Base-by-base conservation (phyloP, 2,329 filamentous ascomycete genomes). In the Trichoderma lentiforme region DNA sequence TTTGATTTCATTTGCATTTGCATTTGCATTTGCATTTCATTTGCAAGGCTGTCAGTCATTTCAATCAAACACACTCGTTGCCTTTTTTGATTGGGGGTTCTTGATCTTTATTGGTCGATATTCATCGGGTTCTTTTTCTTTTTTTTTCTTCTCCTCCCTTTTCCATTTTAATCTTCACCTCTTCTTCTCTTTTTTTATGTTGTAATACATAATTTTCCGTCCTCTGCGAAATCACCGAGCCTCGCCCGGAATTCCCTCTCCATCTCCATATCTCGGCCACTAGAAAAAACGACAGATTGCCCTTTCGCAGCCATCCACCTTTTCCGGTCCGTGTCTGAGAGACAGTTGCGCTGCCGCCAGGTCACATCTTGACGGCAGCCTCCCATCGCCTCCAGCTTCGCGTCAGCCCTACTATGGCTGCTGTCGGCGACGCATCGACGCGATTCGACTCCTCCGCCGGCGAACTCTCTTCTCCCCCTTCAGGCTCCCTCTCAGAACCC, bases 391-490 rank as follows among this genome's bases (percentile, higher is more conserved):
- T 32, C 58, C 58, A 57, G 24, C 63, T 32, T 63, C 58, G 58
- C 51, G 34, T 62, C 71, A 64, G 58, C 68, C 70, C 32, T 71
- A 73, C 62, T 73, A 80, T 81, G 78, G 76, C 76, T 70, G 74
- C 77, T 64, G 74, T 76, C 76, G 76, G 75, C 72, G 78, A 81
- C 74, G 77, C 77, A 74, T 79, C 77, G 57, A 82, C 83, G 78
- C 79, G 82, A 74, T 82, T 84, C 78, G 85, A 83, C 78, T 86
- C 84, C 73, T 84, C 85, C 71, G 80, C 85, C 72, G 81, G 82
- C 39, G 83, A 85, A 66, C 82, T 88, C 61, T 88, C 86, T 8
- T 87, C 86, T 58, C 85, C 86, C 21, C 86, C 86, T 3, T 85
- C 84, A 24, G 84, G 82, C 73, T 83, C 84, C 9, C 82, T 86